Conservation (phyloP, 148 eudicot genomes). For the Rheum nobile region DNA sequence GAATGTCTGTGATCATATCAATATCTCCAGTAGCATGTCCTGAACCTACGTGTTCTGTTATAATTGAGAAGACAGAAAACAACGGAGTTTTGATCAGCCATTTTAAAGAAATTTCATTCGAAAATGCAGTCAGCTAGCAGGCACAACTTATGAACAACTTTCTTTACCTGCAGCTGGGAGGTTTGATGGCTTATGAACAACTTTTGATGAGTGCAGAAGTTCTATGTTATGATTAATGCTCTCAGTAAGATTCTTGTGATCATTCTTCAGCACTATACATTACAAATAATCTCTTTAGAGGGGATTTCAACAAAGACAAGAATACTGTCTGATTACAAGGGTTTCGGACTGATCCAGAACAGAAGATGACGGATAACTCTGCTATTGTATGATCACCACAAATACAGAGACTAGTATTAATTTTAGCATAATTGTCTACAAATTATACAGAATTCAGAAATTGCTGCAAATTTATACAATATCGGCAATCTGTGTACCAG, state of each 20-base stretch:
- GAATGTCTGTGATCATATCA: slow-evolving; percentile 35
- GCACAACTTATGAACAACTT: background rate
- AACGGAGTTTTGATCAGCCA: background rate
- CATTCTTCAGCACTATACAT: slow-evolving; percentile 13
- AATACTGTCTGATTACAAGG: background rate
- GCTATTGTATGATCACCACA: background rate
- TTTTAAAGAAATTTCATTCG: background rate
- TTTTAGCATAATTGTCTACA: background rate
- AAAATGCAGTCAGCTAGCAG: background rate
- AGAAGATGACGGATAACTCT: background rate
- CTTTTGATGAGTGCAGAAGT: slow-evolving; percentile 11
- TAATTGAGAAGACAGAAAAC: background rate
- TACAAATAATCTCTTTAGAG: background rate
- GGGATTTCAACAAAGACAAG: background rate
- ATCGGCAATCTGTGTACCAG: slow-evolving; percentile 53
- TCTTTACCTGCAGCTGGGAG: slow-evolving; percentile 6
- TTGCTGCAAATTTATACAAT: too few relatives aligned
- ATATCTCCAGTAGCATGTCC: slow-evolving; percentile 26
- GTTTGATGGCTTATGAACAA: background rate
- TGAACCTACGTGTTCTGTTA: slow-evolving; percentile 12
- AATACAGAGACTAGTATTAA: background rate
- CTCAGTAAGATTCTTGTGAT: slow-evolving; percentile 12
- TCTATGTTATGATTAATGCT: slow-evolving; percentile 13
- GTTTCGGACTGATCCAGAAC: background rate
- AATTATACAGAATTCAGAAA: background rate